These are phyloP conservation scores for Albizia julibrissin DNA, from an alignment of 306 rosid genomes.

Conservation along the genomic window DNA sequence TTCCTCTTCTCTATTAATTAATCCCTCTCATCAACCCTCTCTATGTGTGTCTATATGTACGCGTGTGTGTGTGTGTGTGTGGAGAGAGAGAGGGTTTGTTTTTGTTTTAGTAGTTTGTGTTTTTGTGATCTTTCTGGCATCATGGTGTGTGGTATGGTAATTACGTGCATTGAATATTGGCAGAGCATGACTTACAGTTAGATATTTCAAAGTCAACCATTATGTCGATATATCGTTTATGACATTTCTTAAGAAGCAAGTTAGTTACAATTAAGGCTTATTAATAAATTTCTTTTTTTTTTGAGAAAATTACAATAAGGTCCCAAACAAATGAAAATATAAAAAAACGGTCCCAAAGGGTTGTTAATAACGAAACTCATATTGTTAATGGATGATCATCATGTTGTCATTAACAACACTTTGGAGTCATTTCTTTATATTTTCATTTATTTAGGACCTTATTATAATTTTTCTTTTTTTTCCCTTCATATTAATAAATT, in stretches of 20 bases:
- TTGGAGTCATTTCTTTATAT: no score
- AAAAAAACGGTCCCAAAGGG: no score
- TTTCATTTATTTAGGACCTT: no score
- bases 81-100: no score
- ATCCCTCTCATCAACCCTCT: not conserved
- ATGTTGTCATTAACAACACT: no score
- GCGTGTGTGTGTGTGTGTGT: no score
- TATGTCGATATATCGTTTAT: not conserved
- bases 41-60: no score
- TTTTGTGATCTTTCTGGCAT: not conserved
- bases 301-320: no score
- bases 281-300: not conserved
- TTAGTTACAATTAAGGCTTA: not conserved
- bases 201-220: not conserved
- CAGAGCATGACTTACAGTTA: not conserved
- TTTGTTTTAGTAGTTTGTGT: not conserved
- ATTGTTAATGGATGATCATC: no score
- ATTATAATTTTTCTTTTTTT: no score
- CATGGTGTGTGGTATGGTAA: not conserved
- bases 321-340: no score
- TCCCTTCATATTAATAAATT: not conserved
- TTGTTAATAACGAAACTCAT: no score
- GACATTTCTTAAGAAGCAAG: not conserved
- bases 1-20: not conserved
- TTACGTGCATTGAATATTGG: not conserved